Base-by-base conservation (phyloP, 768 basidiomycete genomes). In the Stropharia rugosoannulata region DNA sequence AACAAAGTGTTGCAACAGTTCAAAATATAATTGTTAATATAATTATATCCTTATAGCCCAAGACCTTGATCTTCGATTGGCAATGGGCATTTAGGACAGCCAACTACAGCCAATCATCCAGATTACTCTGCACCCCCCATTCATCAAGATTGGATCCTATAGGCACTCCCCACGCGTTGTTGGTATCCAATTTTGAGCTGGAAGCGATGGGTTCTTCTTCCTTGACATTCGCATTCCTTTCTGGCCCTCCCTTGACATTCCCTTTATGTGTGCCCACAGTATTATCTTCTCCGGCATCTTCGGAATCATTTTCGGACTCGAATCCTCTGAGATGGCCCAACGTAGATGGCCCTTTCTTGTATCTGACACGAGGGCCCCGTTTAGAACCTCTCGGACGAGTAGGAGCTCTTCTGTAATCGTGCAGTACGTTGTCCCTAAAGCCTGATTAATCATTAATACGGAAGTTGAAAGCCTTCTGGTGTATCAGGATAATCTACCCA, bases 261-360 rank as follows among this genome's bases (percentile, higher is more conserved):
- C 6, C 40, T 8, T 22, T 18, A 8, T 42, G 13, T 18, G 9
- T 40, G 8, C 29, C 39, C 8, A 25, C 49, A 13, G 11, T 3
- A 32, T 51, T 27, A 13, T 51, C 50, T 29, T 42, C 29, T 13
- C 27, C 27, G 40, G 22, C 40, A 11, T 41, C 22, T 9, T 29
- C 40, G 4, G 16, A 18, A 5, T 43, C 42, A 11, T 43, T 22
- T 13, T 19, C 42, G 16, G 42, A 19, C 29, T 32, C 29, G n/a
- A 51, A 51, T 5, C 40, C 50, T 38, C 39, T 29, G 11, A 51
- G 19, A 56, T 50, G 35, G 0, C 39, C 49, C 48, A 49, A 41
- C 9, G 10, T 15, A n/a, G 47, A 25, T 7, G 46, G 32, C 15
- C 40, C 38, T 37, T 27, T 41, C 27, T 41, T 41, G 13, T 27